Evolutionary conservation across 805 yeast species (phyloP).

Genomic region (Saccharomycopsis lassenensis): DNA sequence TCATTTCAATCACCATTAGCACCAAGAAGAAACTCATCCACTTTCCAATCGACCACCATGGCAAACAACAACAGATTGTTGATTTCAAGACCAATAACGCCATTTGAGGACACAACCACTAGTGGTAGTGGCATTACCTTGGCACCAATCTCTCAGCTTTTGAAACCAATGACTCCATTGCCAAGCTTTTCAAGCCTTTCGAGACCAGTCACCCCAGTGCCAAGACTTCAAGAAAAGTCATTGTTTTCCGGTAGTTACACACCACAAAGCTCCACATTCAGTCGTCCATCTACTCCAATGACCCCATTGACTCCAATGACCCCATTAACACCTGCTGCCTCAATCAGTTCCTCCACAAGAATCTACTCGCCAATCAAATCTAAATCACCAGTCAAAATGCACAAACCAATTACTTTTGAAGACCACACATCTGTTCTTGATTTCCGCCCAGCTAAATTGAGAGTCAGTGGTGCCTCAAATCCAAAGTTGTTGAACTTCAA

Average conservation of each 20-base stretch:
- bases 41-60: constrained; percentile 13
- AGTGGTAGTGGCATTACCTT: constrained; percentile 1
- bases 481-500: constrained; percentile 12
- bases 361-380: no score
- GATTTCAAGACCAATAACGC: constrained; percentile 14
- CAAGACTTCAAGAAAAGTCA: no score
- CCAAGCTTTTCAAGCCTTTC: background rate
- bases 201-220: background rate
- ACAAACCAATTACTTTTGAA: constrained; percentile 68
- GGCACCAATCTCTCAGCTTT: constrained; percentile 4
- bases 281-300: constrained; percentile 11
- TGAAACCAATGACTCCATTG: constrained; percentile 11
- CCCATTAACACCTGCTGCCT: constrained; percentile 3
- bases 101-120: constrained; percentile 3
- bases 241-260: no score
- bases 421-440: constrained; percentile 50
- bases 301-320: constrained; percentile 7
- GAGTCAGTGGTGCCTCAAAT: constrained; percentile 5
- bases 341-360: no score
- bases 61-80: constrained; percentile 6
- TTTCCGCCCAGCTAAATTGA: constrained; percentile 15
- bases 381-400: background rate
- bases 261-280: constrained; percentile 1
- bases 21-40: constrained; percentile 1
- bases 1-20: constrained; percentile 9